These are phyloP conservation scores for Fusarium duplospermum DNA, from an alignment of 2,329 filamentous ascomycete genomes.

Conservation along the genomic window DNA sequence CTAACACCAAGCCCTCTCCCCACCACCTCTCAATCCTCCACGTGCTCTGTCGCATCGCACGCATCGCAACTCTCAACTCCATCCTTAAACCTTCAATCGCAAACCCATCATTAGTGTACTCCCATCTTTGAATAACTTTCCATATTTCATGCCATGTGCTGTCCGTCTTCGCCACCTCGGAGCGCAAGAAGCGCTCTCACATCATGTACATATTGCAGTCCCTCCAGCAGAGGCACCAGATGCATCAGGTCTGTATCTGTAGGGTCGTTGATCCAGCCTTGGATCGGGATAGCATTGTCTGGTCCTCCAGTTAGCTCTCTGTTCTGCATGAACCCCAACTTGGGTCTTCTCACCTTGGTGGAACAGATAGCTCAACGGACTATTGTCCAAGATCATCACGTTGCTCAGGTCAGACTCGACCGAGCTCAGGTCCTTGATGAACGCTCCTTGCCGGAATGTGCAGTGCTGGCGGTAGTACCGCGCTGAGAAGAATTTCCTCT, in stretches of 20 bases:
- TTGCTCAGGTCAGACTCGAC: slow-evolving; percentile 97
- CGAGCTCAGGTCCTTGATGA: slow-evolving; percentile 96
- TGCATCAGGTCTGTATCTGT: slow-evolving; percentile 96
- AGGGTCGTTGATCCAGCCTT: slow-evolving; percentile 99
- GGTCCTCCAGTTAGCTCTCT: slow-evolving; percentile 21
- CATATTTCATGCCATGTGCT: slow-evolving; percentile 60
- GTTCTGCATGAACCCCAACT: neutral
- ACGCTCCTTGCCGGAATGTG: slow-evolving; percentile 93
- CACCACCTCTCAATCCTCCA: slow-evolving; percentile 26
- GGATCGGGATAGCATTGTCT: slow-evolving; percentile 99
- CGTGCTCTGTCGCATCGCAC: slow-evolving; percentile 13
- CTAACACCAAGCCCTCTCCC: slow-evolving; percentile 15
- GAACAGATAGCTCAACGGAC: slow-evolving; percentile 97
- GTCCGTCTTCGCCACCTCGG: slow-evolving; percentile 83
- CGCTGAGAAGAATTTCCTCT: slow-evolving; percentile 94
- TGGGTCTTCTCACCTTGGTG: slow-evolving; percentile 81
- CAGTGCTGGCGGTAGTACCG: slow-evolving; percentile 98
- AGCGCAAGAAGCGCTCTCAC: slow-evolving; percentile 91
- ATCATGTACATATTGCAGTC: slow-evolving; percentile 95
- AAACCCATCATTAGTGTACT: slow-evolving; percentile 23
- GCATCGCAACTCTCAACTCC: neutral
- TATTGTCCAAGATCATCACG: slow-evolving; percentile 99
- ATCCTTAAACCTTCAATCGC: slow-evolving; percentile 6
- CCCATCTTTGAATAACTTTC: slow-evolving; percentile 23
- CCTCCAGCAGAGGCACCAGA: slow-evolving; percentile 91